These are phyloP conservation scores for Nicotiana attenuata DNA, from an alignment of 257 asterid genomes.

Conservation along the genomic window DNA sequence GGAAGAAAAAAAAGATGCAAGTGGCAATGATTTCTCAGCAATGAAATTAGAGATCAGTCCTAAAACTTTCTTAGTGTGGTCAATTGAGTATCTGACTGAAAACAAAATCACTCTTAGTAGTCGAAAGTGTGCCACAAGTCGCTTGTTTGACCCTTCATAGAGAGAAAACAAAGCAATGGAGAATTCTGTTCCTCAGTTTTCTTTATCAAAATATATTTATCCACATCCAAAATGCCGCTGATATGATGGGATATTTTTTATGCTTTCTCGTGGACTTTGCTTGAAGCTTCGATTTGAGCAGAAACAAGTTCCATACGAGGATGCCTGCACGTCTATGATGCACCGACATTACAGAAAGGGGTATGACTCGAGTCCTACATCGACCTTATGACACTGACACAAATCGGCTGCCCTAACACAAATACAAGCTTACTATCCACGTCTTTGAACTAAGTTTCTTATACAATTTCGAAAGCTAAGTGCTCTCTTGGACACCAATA, in stretches of 20 bases:
- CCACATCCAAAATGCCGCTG: background rate
- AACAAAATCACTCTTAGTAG: no score
- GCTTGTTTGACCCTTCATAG: no score
- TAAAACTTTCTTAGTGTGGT: no score
- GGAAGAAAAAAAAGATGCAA: no score
- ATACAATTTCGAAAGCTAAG: no score
- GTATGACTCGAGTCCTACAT: no score
- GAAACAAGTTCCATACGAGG: background rate
- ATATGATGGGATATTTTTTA: background rate
- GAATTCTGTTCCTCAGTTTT: background rate
- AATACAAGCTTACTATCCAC: background rate
- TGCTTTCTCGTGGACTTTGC: background rate
- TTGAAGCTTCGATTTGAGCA: background rate
- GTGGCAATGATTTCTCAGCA: no score
- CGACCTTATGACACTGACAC: background rate
- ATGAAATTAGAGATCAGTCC: no score
- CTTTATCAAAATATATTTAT: background rate
- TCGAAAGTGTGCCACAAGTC: no score
- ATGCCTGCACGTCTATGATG: background rate
- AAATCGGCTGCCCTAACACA: background rate
- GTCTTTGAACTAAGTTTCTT: background rate
- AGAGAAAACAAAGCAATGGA: background rate
- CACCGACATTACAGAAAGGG: background rate
- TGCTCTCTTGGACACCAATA: no score
- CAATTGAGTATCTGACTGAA: no score